Evolutionary conservation across 805 yeast genomes (phyloP).

Genomic region (Metschnikowia gelsemii): DNA sequence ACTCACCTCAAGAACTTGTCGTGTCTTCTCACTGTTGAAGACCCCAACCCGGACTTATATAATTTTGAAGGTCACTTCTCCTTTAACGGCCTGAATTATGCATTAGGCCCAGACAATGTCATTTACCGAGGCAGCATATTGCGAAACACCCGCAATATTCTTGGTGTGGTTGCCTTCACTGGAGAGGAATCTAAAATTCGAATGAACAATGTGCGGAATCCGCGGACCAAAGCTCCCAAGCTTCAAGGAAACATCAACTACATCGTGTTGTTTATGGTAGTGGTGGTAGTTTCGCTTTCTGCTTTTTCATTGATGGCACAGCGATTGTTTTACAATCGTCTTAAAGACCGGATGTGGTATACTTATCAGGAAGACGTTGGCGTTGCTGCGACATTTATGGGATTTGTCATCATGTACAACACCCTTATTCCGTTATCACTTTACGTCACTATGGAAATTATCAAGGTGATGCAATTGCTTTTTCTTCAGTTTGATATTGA

Average conservation of each 20-base stretch:
- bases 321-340: conserved; percentile 46
- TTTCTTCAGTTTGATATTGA: conserved; percentile 88
- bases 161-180: conserved; percentile 85
- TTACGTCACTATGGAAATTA: conserved; percentile 95
- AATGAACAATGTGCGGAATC: conserved; percentile 89
- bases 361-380: conserved; percentile 72
- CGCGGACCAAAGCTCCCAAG: conserved; percentile 91
- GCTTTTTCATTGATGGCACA: conserved; percentile 83
- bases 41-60: conserved; percentile 88
- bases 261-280: conserved; percentile 86
- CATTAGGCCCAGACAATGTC: conserved; percentile 80
- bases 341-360: conserved; percentile 64
- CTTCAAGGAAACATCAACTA: conserved; percentile 77
- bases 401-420: conserved; percentile 95
- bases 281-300: conserved; percentile 70
- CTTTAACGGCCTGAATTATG: conserved; percentile 39
- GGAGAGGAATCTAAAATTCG: conserved; percentile 96
- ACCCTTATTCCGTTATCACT: conserved; percentile 92
- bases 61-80: conserved; percentile 80
- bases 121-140: conserved; percentile 86
- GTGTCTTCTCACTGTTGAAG: conserved; percentile 69
- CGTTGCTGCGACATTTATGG: conserved; percentile 86
- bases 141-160: conserved; percentile 71
- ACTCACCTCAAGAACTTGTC: conserved; percentile 48
- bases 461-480: conserved; percentile 81